A percentile compares a stretch with the other conserved stretches of the same genome.
These are phyloP conservation scores for Cladosporium cucumerinum DNA, from an alignment of 2,329 filamentous ascomycete species.

Conservation along the genomic window DNA sequence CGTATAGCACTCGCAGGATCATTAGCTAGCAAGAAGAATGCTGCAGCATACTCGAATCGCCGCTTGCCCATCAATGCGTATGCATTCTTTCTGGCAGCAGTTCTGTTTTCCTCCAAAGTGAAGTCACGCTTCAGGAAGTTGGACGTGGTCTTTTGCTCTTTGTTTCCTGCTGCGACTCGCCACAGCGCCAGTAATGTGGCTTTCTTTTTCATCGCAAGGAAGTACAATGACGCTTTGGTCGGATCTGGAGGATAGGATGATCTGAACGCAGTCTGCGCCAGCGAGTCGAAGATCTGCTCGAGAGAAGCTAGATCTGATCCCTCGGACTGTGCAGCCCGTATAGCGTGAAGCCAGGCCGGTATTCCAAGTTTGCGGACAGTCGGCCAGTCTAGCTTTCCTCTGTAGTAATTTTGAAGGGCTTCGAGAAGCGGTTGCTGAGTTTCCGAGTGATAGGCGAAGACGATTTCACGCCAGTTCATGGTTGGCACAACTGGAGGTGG, in stretches of 20 bases:
- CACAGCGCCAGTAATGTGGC: slow-evolving; percentile 84
- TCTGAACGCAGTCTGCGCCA: slow-evolving; percentile 91
- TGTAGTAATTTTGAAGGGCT: slow-evolving; percentile 69
- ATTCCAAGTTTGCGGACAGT: slow-evolving; percentile 82
- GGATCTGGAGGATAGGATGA: slow-evolving; percentile 84
- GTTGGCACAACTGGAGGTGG: slow-evolving; percentile 22
- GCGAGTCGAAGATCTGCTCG: slow-evolving; percentile 80
- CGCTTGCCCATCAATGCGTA: slow-evolving; percentile 90
- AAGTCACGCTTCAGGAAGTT: slow-evolving; percentile 89
- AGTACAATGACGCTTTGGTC: slow-evolving; percentile 85
- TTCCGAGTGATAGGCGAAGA: slow-evolving; percentile 78
- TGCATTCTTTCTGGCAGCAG: slow-evolving; percentile 88
- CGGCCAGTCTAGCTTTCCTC: slow-evolving; percentile 77
- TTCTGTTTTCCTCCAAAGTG: slow-evolving; percentile 78
- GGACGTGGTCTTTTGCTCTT: slow-evolving; percentile 77
- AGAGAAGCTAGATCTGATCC: slow-evolving; percentile 40
- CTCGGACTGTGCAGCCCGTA: slow-evolving; percentile 48
- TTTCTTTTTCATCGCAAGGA: slow-evolving; percentile 85
- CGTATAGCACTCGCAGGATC: slow-evolving; percentile 80
- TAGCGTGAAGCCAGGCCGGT: slow-evolving; percentile 90
- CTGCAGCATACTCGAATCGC: slow-evolving; percentile 89
- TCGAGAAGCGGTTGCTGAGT: slow-evolving; percentile 89
- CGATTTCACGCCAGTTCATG: slow-evolving; percentile 71
- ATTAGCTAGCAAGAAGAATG: slow-evolving; percentile 90
- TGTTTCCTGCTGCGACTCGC: slow-evolving; percentile 89